Evolutionary conservation across 495 filamentous ascomycete genomes (phyloP), one percentile per base, ranked within the genome.

Genomic region (Lindgomyces ingoldianus): DNA sequence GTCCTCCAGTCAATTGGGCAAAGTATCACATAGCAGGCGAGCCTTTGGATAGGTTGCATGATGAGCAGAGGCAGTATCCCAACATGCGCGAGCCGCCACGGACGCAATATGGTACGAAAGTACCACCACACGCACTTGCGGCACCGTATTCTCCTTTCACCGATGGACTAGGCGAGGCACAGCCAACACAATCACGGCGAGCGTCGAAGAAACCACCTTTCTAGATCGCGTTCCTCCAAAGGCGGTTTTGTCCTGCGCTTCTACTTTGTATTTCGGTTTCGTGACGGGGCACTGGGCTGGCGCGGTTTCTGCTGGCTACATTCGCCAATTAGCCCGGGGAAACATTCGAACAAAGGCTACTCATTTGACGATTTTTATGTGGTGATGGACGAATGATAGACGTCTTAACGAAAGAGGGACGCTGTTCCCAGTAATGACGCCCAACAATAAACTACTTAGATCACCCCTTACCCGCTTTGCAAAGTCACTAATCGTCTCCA

Each of bases 1-100:
- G 85, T 78, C 92, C 92, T 24, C 87, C 90, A 1, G 84, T 96
- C 61, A 95, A 95, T 77, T 96, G 92, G 92, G 84, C 84, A 4
- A 91, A 95, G 72, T 96, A 96, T 73, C 88, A 87, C 60, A 80
- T 96, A 18, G 85, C 91, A 0, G 91, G 91, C 25, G 87, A 89
- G 58, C 80, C 88, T 11, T 76, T 96, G 46, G 90, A 96, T 72
- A 88, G 87, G 74, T 79, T 96, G 67, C 92, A 96, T 76, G 81
- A 84, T 57, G 89, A 94, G 75, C 90, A 95, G 74, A 67, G 83
- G 27, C 75, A 75, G 51, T 67, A 62, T 45, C 64, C 64, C 2
- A 47, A 30, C 1, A 67, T 81, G 86, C 1, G 75, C 79, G 48
- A 70, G 54, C 67, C 67, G 24, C 86, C 87, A 27, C 58, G 77